Percentiles rank a stretch among this genome's conserved stretches.
These are phyloP conservation scores for Paecilomyces formosus DNA, from an alignment of 2,329 filamentous ascomycete species.

Conservation along the genomic window DNA sequence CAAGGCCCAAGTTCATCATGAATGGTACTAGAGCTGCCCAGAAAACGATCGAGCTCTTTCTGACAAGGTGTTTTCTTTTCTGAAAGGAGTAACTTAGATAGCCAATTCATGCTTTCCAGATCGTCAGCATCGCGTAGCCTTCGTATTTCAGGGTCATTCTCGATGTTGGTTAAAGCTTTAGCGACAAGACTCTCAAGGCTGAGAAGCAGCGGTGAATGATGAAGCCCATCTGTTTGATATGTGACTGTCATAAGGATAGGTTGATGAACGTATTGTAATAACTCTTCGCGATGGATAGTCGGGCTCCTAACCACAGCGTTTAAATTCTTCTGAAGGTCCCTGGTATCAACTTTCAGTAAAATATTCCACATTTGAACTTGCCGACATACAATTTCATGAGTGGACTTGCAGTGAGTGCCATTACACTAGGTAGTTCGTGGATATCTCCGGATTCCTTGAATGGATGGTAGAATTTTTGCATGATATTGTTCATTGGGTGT, in stretches of 20 bases:
- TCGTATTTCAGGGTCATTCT: slow-evolving; percentile 54
- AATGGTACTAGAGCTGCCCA: slow-evolving; percentile 45
- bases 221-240: slow-evolving; percentile 11
- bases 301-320: slow-evolving; percentile 64
- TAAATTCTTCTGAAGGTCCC: slow-evolving; percentile 60
- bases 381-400: slow-evolving; percentile 52
- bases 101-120: slow-evolving; percentile 10
- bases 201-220: slow-evolving; percentile 26
- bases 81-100: slow-evolving; percentile 20
- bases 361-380: neutral
- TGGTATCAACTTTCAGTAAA: slow-evolving; percentile 12
- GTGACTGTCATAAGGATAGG: slow-evolving; percentile 47
- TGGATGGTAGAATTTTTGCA: slow-evolving; percentile 62
- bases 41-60: slow-evolving; percentile 51
- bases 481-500: slow-evolving; percentile 61
- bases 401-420: slow-evolving; percentile 77
- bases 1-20: slow-evolving; percentile 56
- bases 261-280: slow-evolving; percentile 61
- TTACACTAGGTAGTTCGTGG: slow-evolving; percentile 52
- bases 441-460: slow-evolving; percentile 25
- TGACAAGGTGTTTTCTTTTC: slow-evolving; percentile 35
- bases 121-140: slow-evolving; percentile 37
- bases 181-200: slow-evolving; percentile 37
- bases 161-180: slow-evolving; percentile 43
- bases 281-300: slow-evolving; percentile 59